phyloP scores from a whole-genome alignment of 2,329 filamentous ascomycete species.

The Pseudonectria foliicola region DNA sequence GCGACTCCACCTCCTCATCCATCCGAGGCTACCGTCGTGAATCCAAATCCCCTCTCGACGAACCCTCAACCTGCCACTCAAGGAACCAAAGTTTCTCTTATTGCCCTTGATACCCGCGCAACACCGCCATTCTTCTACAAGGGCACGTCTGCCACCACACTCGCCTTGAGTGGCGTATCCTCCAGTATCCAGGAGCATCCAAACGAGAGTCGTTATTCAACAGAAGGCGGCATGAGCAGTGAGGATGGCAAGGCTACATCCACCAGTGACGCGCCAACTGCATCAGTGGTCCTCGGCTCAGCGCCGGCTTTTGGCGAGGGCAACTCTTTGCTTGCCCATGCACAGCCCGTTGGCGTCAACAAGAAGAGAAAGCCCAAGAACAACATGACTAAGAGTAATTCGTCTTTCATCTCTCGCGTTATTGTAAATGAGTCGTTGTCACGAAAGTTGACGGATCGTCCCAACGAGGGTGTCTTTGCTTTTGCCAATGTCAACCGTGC shows the following conservation, averaged over 20 bases:
- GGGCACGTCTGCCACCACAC: slow-evolving; percentile 43
- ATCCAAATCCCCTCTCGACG: slow-evolving; percentile 86
- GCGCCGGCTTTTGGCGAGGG: slow-evolving; percentile 77
- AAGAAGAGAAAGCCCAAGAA: slow-evolving; percentile 95
- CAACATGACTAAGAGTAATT: slow-evolving; percentile 97
- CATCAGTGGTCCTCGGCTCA: slow-evolving; percentile 33
- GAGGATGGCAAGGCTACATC: slow-evolving; percentile 49
- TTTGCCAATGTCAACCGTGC: slow-evolving; percentile 96
- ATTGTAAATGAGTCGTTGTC: slow-evolving; percentile 78
- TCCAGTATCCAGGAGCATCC: slow-evolving; percentile 55
- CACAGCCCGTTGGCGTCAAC: slow-evolving; percentile 60
- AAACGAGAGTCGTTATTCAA: slow-evolving; percentile 52
- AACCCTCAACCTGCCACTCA: slow-evolving; percentile 73
- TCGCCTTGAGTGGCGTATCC: slow-evolving; percentile 36
- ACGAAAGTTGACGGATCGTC: slow-evolving; percentile 74
- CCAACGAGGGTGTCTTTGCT: slow-evolving; percentile 71
- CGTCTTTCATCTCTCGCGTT: slow-evolving; percentile 94
- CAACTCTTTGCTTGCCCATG: slow-evolving; percentile 63
- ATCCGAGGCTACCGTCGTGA: slow-evolving; percentile 79
- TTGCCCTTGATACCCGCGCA: slow-evolving; percentile 60
- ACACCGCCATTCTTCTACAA: slow-evolving; percentile 48
- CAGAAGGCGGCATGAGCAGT: slow-evolving; percentile 52
- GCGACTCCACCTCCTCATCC: slow-evolving; percentile 94
- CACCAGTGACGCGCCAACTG: slow-evolving; percentile 41
- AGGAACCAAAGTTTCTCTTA: slow-evolving; percentile 77